phyloP scores from a whole-genome alignment of 495 filamentous ascomycete genomes.

The Lasiosphaeria miniovina region DNA sequence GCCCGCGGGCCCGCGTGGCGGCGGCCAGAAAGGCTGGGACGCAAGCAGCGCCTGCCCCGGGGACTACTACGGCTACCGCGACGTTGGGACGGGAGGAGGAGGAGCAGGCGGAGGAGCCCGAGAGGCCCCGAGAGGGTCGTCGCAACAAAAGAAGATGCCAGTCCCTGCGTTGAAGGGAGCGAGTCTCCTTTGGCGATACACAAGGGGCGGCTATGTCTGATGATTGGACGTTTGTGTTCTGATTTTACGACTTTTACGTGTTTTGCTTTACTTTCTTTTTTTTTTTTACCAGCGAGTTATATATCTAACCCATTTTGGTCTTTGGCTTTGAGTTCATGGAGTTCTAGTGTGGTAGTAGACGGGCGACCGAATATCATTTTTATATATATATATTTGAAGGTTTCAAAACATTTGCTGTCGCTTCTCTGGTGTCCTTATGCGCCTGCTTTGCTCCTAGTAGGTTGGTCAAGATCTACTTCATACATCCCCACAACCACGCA shows the following conservation, averaged over 20 bases:
- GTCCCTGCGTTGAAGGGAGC: slow-evolving; percentile 30
- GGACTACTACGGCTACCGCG: neutral
- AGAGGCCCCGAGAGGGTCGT: neutral
- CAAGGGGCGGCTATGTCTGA: slow-evolving; percentile 26
- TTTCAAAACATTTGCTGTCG: too few species aligned
- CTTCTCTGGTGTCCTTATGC: too few species aligned
- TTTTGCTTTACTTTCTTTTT: neutral
- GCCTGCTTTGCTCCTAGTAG: too few species aligned
- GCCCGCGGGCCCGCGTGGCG: slow-evolving; percentile 1
- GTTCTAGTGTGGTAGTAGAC: too few species aligned
- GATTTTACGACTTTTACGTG: neutral
- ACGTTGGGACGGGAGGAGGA: neutral
- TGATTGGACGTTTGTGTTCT: neutral
- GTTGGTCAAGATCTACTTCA: too few species aligned
- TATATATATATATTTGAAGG: too few species aligned
- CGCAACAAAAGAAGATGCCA: slow-evolving; percentile 13
- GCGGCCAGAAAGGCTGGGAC: slow-evolving; percentile 1
- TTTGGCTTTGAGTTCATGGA: too few species aligned
- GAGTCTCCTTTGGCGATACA: slow-evolving; percentile 37
- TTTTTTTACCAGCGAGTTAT: neutral
- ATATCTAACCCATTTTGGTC: too few species aligned
- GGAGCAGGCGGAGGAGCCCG: neutral
- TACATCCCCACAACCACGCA: too few species aligned
- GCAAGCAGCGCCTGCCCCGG: neutral
- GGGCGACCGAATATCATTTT: too few species aligned